Evolutionary conservation across 1,284 basidiomycete genomes (phyloP), one percentile per base, ranked within the genome.

Genomic region (Xanthoconium separans): DNA sequence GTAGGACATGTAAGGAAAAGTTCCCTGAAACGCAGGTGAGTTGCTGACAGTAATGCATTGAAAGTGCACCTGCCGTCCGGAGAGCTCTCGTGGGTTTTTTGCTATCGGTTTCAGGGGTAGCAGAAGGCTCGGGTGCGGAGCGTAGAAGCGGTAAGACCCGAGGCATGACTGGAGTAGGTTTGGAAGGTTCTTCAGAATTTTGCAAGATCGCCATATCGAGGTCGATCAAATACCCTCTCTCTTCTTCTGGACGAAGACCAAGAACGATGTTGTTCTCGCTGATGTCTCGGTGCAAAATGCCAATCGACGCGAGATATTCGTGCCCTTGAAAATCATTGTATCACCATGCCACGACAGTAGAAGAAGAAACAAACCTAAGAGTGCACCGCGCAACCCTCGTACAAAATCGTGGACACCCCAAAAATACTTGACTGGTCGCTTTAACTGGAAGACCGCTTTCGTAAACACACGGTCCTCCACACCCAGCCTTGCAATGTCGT

Each of bases 201-300:
- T 50, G 59, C 10, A 55, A 9, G 12, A 48, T 51, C 12, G 52
- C 48, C 58, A 58, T 51, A 12, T 62, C 55, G 5, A 60, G 20
- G 36, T 63, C 62, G 18, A 60, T 62, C 13, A 58, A 11, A n/a
- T 56, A 65, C 9, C 61, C 62, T 42, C 56, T 31, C 44, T 55
- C 58, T 0, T 52, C 51, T 9, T 41, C 37, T 1, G 62, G 62
- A n/a, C 33, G 41, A 29, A 42, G 41, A 0, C 44, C 53, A 2
- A 63, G 61, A 12, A 57, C 53, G 1, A 65, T 56, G 6, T 57
- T 61, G 34, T 62, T 60, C 45, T 63, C 55, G 31, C 55, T 62
- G 30, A 60, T 44, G 10, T 64, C 56, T 0, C 63, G 47, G 15
- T 57, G 56, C 9, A 64, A 22, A 36, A 61, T 50, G 1, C 51